A percentile compares a stretch with the other conserved stretches of the same genome.
Conservation (phyloP, 768 basidiomycete species). For the Agrocybe pediades region DNA sequence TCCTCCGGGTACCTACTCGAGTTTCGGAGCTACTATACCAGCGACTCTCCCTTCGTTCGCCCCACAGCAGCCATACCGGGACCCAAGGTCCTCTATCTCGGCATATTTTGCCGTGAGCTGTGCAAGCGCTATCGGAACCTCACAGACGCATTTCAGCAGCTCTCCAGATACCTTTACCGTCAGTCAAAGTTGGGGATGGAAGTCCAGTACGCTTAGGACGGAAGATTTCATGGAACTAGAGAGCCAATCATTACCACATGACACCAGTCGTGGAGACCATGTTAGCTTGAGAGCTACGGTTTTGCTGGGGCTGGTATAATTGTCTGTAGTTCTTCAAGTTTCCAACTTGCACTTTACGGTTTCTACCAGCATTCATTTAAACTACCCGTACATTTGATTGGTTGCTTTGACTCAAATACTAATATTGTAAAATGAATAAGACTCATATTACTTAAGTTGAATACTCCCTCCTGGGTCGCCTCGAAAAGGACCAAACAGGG, state of each 20-base stretch:
- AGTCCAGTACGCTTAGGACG: conserved; percentile 52
- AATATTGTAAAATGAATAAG: too few species aligned
- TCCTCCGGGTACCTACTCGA: not conserved
- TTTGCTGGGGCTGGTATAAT: conserved; percentile 71
- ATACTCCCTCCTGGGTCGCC: too few species aligned
- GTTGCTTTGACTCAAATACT: too few species aligned
- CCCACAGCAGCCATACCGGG: conserved; percentile 73
- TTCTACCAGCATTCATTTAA: too few species aligned
- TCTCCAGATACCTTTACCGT: conserved; percentile 84
- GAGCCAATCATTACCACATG: conserved; percentile 18
- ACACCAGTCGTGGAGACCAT: conserved; percentile 35
- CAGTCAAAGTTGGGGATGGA: conserved; percentile 95
- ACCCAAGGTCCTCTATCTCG: conserved; percentile 67
- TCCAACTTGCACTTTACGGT: too few species aligned
- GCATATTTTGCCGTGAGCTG: conserved; percentile 88
- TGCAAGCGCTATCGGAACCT: conserved; percentile 77
- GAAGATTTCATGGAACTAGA: conserved; percentile 52
- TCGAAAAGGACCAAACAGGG: not conserved
- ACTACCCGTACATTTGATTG: too few species aligned
- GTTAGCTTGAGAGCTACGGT: conserved; percentile 80
- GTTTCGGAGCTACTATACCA: conserved; percentile 17
- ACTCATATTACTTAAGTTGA: too few species aligned
- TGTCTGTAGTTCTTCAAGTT: too few species aligned
- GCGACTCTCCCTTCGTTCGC: conserved; percentile 23
- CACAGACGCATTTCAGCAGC: conserved; percentile 82